Conservation (phyloP, 306 rosid genomes). For the Fragaria iinumae region DNA sequence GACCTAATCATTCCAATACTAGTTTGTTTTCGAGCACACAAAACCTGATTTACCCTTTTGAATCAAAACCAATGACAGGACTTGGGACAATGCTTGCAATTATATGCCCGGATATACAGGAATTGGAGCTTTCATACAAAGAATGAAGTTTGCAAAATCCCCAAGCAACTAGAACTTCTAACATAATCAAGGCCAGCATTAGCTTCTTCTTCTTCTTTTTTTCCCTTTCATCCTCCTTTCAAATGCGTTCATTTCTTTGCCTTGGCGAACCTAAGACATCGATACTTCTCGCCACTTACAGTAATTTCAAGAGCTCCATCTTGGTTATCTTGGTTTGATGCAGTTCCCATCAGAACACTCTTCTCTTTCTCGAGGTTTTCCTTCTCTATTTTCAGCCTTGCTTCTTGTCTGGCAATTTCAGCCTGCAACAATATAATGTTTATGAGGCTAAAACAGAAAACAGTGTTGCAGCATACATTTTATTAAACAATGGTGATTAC, state of each 20-base stretch:
- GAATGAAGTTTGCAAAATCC: slow-evolving; percentile 8
- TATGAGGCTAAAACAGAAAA: background rate
- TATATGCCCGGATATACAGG: background rate
- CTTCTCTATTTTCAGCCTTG: slow-evolving; percentile 89
- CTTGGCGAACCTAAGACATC: slow-evolving; percentile 92
- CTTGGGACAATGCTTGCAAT: background rate
- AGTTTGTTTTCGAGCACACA: background rate
- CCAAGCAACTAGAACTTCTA: slow-evolving; percentile 3
- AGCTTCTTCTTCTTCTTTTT: background rate
- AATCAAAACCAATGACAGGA: slow-evolving; percentile 11
- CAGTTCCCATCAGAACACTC: slow-evolving; percentile 95
- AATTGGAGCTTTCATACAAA: slow-evolving; percentile 3
- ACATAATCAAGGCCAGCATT: background rate
- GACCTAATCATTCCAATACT: background rate
- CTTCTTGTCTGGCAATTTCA: slow-evolving; percentile 90
- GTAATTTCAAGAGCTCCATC: slow-evolving; percentile 98
- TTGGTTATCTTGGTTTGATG: slow-evolving; percentile 91
- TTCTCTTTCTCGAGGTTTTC: slow-evolving; percentile 97
- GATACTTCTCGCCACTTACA: slow-evolving; percentile 95
- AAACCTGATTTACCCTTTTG: background rate
- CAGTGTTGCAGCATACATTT: background rate
- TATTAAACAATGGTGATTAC: background rate
- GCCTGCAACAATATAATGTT: slow-evolving; percentile 45
- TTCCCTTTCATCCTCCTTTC: background rate
- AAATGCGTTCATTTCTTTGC: slow-evolving; percentile 72